Base-by-base conservation (phyloP, 306 rosid species). In the Nissolia schottii region DNA sequence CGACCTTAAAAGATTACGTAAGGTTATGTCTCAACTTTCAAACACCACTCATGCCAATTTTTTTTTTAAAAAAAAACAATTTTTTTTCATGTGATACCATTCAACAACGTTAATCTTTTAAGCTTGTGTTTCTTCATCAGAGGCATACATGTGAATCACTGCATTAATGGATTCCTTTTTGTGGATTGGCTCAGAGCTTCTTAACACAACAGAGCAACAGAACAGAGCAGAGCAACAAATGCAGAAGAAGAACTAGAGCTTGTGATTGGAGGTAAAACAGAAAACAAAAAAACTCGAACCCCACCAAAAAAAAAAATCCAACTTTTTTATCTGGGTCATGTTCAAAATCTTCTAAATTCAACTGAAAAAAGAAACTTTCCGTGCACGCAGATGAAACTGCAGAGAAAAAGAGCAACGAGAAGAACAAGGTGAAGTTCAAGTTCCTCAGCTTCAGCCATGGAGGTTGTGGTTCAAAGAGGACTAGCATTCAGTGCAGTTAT, bases 341-440 rank as follows among this genome's bases (percentile, higher is more conserved):
- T 34, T 34, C 9, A 8, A 7, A 34, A 34, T 34, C 8, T 7
- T 34, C 40, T 11, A 34, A 7, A 34, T 34, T 11, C 40, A 15
- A 45, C 51, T 45, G 0, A 45, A 45, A 37, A 37, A n/a, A 34
- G 8, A 45, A 28, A 49, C 48, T 61, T 34, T 2, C 11, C 16
- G 8, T 50, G 35, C 64, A 37, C 35, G 57, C 81, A 71, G 73
- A 60, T 22, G 55, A 67, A 69, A 58, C 49, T 31, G 22, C 51
- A 45, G 51, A n/a, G 80, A 45, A 70, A 53, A 32, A 24, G 75
- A 72, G 62, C 12, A 50, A 38, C 6, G 3, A 4, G 61, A 73
- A 25, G 74, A 59, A 13, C 70, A 50, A 65, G 87, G 87, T 82
- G 53, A 64, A 64, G 43, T 7, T 14, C 14, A 11, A 40, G 18